These are phyloP conservation scores for Fusarium succisae DNA, from an alignment of 2,329 filamentous ascomycete genomes.

Conservation along the genomic window DNA sequence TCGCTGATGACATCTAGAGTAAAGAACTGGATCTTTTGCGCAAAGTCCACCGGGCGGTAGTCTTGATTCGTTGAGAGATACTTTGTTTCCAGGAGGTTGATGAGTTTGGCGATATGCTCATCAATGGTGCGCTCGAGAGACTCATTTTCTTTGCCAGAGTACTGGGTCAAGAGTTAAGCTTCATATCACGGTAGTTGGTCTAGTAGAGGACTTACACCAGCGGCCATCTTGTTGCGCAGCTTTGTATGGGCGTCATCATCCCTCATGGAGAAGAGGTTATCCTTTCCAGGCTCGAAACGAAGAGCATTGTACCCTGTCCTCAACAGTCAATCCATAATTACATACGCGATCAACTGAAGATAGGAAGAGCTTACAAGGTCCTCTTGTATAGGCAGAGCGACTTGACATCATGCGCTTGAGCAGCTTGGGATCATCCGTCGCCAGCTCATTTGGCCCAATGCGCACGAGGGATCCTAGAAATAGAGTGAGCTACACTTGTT, in stretches of 20 bases:
- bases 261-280: conserved; percentile 63
- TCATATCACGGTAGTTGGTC: rapidly evolving
- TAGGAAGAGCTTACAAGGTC: conserved; percentile 50
- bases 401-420: conserved; percentile 55
- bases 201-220: conserved; percentile 52
- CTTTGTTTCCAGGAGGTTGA: conserved; percentile 55
- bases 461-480: conserved; percentile 1
- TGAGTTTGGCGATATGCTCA: conserved; percentile 54
- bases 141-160: conserved; percentile 64
- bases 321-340: neutral
- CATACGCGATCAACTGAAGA: neutral
- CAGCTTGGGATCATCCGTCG: conserved; percentile 5
- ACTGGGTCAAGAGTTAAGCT: neutral
- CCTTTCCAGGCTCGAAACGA: conserved; percentile 58
- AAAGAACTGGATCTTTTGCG: conserved; percentile 58
- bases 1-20: conserved; percentile 63
- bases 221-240: conserved; percentile 59
- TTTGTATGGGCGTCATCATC: conserved; percentile 58
- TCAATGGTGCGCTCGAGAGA: conserved; percentile 61
- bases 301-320: conserved; percentile 49
- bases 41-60: conserved; percentile 55
- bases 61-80: conserved; percentile 51
- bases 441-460: conserved; percentile 15
- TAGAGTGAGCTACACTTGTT: rapidly evolving
- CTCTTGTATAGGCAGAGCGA: conserved; percentile 58